A percentile compares a stretch with the other conserved stretches of the same genome.
These are phyloP conservation scores for Apiotrichum brassicae DNA, from an alignment of 1,284 basidiomycete species.

Conservation along the genomic window DNA sequence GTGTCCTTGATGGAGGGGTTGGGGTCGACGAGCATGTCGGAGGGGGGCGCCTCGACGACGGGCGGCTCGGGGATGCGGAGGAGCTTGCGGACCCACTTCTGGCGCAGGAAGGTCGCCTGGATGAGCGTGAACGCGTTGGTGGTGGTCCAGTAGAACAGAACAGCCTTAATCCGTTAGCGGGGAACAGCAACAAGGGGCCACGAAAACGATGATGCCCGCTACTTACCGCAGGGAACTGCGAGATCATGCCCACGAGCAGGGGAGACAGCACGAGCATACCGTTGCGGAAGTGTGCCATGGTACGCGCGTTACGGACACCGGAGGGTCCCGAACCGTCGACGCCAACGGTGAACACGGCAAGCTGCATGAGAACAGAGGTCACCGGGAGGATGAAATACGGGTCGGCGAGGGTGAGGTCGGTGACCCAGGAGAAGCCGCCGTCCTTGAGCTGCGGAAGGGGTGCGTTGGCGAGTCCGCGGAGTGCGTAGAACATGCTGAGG, in stretches of 20 bases:
- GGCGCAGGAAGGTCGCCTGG: slow-evolving; percentile 48
- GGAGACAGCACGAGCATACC: slow-evolving; percentile 60
- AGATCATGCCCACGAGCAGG: slow-evolving; percentile 58
- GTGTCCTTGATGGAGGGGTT: slow-evolving; percentile 16
- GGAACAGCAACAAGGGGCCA: neutral
- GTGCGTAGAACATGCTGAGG: slow-evolving; percentile 76
- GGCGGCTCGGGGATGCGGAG: slow-evolving; percentile 42
- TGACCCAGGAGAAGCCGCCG: slow-evolving; percentile 70
- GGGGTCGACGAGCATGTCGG: slow-evolving; percentile 10
- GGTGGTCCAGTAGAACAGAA: slow-evolving; percentile 55
- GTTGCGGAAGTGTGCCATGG: slow-evolving; percentile 67
- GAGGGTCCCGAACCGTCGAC: slow-evolving; percentile 51
- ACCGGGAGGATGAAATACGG: slow-evolving; percentile 74
- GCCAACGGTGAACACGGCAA: slow-evolving; percentile 62
- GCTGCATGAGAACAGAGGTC: slow-evolving; percentile 58
- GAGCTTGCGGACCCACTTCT: slow-evolving; percentile 30
- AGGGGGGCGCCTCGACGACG: slow-evolving; percentile 19
- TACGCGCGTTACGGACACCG: slow-evolving; percentile 12
- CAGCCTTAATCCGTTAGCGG: slow-evolving; percentile 45
- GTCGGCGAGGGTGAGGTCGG: slow-evolving; percentile 71
- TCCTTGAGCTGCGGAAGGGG: slow-evolving; percentile 67
- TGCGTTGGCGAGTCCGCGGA: slow-evolving; percentile 64
- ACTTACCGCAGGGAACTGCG: slow-evolving; percentile 49
- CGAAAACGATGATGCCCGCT: too few relatives aligned
- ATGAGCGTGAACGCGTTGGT: slow-evolving; percentile 52